These are phyloP conservation scores for Globisporangium solare DNA, from an alignment of 352 stramenopile species.

Conservation along the genomic window DNA sequence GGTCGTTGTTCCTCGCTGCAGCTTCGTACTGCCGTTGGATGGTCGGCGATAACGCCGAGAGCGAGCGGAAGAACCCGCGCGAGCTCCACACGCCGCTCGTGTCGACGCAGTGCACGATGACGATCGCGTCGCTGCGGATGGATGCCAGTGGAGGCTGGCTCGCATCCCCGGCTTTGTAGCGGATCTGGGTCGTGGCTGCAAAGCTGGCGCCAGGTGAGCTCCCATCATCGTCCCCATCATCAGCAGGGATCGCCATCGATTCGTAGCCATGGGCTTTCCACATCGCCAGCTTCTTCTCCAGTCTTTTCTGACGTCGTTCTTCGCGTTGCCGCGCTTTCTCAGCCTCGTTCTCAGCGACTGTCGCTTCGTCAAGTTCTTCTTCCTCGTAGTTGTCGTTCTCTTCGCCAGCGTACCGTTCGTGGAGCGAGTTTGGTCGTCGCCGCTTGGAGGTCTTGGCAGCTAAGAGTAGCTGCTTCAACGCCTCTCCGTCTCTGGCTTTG, in stretches of 20 bases:
- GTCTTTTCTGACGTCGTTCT: conserved; percentile 34
- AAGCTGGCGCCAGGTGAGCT: conserved; percentile 5
- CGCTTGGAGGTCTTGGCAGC: conserved; percentile 20
- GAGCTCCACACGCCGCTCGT: conserved; percentile 68
- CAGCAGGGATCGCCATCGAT: conserved; percentile 31
- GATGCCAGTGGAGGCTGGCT: conserved; percentile 29
- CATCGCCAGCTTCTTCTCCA: conserved; percentile 45
- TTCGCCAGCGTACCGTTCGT: conserved; percentile 25
- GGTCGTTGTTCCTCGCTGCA: conserved; percentile 44
- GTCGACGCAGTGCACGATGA: conserved; percentile 77
- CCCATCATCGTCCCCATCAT: conserved; percentile 5
- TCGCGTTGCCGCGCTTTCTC: conserved; percentile 34
- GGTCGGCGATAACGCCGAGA: conserved; percentile 42
- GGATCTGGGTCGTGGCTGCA: conserved; percentile 20
- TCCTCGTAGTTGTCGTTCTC: conserved; percentile 33
- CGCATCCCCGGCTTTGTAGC: conserved; percentile 57
- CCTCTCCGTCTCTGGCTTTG: conserved; percentile 35
- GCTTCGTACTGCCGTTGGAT: conserved; percentile 67
- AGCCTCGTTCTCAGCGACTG: conserved; percentile 28
- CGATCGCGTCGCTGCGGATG: conserved; percentile 19
- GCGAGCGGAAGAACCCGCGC: conserved; percentile 66
- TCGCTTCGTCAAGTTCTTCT: conserved; percentile 22
- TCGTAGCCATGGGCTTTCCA: conserved; percentile 64
- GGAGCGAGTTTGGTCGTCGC: conserved; percentile 17
- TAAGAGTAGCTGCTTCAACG: conserved; percentile 34